These are phyloP conservation scores for Scutellaria minor DNA, from an alignment of 257 asterid genomes.

Conservation along the genomic window DNA sequence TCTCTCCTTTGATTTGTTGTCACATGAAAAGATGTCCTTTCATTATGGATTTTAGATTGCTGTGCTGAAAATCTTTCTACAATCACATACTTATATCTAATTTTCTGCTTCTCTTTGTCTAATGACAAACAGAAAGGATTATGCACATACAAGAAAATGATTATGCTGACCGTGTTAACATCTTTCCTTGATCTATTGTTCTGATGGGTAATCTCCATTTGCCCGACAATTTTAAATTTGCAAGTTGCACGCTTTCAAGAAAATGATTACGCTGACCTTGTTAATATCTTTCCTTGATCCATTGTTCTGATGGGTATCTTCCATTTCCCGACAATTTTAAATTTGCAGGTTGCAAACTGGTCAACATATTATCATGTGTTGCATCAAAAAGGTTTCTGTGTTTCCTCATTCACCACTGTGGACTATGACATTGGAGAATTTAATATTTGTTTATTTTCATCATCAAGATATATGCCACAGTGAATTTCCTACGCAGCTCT, in stretches of 20 bases:
- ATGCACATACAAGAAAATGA: neutral
- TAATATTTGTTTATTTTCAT: neutral
- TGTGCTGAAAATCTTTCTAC: constrained; percentile 7
- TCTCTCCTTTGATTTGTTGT: constrained; percentile 4
- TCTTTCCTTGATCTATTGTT: constrained; percentile 11
- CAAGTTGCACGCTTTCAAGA: neutral
- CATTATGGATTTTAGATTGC: neutral
- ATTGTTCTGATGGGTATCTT: constrained; percentile 1
- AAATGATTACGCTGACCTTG: constrained; percentile 1
- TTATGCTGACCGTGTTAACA: constrained; percentile 13
- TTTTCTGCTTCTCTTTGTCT: constrained; percentile 12
- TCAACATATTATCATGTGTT: constrained; percentile 18
- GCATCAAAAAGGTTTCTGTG: constrained; percentile 17
- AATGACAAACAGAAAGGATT: constrained; percentile 11
- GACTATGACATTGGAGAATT: constrained; percentile 6
- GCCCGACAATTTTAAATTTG: constrained; percentile 16
- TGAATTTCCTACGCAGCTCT: constrained; percentile 7
- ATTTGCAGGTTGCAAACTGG: constrained; percentile 19
- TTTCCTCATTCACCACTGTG: constrained; percentile 2
- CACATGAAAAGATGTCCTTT: neutral
- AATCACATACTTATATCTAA: neutral
- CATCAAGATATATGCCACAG: neutral
- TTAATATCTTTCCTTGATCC: constrained; percentile 18
- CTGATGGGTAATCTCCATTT: neutral
- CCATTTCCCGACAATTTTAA: constrained; percentile 12